Conservation (phyloP, 305 asterid species). For the Solanum hybrid region DNA sequence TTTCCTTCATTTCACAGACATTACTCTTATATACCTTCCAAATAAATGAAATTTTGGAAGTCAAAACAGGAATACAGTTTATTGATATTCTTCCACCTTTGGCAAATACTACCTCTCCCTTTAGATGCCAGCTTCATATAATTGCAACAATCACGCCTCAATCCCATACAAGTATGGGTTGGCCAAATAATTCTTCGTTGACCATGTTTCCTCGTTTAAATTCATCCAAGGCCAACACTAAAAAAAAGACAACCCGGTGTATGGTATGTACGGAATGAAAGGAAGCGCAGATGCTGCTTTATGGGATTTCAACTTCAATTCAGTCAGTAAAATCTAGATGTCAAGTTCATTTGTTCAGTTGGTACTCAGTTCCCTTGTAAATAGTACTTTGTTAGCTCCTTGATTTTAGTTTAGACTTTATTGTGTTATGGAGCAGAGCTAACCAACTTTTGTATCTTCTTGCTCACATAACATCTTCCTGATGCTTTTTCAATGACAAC, state of each 20-base stretch:
- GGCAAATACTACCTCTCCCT: not conserved
- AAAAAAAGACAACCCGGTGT: not conserved
- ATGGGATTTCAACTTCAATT: not conserved
- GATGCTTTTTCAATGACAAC: not conserved
- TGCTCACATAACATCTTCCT: not conserved
- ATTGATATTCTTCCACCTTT: not conserved
- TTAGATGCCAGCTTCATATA: not conserved
- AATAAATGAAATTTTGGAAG: not conserved
- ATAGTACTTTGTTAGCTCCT: not conserved
- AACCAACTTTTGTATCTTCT: not conserved
- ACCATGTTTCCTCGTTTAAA: not conserved
- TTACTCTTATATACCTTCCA: not conserved
- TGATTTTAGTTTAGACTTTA: not conserved
- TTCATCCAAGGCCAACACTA: not conserved
- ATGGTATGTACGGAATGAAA: not conserved
- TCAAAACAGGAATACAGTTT: not conserved
- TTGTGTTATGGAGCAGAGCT: not conserved
- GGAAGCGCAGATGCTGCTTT: not conserved
- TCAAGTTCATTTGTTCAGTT: not conserved
- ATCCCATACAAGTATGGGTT: not conserved
- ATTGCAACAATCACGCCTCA: not conserved
- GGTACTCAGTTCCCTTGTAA: not conserved
- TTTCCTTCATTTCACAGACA: not conserved
- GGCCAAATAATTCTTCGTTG: not conserved
- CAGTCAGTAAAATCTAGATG: not conserved